phyloP scores from a whole-genome alignment of 805 yeast genomes.

The Crinitomyces ghanaensis region DNA sequence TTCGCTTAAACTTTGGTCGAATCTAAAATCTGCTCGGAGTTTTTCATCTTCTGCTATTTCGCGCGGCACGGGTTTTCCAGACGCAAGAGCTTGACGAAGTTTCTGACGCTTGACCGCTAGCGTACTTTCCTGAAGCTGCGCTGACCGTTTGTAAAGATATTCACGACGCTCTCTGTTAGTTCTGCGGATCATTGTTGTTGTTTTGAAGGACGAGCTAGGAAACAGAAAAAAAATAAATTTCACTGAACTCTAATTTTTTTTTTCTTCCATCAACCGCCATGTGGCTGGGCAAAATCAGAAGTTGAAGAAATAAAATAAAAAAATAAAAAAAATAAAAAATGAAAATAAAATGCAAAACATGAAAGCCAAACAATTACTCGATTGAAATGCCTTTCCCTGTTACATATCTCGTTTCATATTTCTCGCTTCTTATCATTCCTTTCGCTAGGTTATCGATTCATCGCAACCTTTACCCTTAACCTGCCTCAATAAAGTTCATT shows the following conservation, averaged over 20 bases:
- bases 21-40: slow-evolving; percentile 70
- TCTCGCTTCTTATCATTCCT: too few relatives aligned
- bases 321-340: slow-evolving; percentile 1
- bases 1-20: slow-evolving; percentile 66
- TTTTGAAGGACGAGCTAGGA: background rate
- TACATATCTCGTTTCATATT: too few relatives aligned
- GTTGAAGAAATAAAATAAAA: slow-evolving; percentile 2
- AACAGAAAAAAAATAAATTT: background rate
- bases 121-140: slow-evolving; percentile 81
- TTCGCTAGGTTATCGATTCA: too few relatives aligned
- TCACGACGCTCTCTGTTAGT: slow-evolving; percentile 96
- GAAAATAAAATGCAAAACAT: too few relatives aligned
- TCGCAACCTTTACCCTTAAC: too few relatives aligned
- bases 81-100: slow-evolving; percentile 75
- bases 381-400: too few relatives aligned
- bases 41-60: slow-evolving; percentile 82
- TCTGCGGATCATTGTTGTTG: slow-evolving; percentile 48
- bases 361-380: too few relatives aligned
- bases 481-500: too few relatives aligned
- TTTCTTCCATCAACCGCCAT: too few relatives aligned
- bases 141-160: slow-evolving; percentile 77
- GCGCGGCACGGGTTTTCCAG: slow-evolving; percentile 81
- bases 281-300: too few relatives aligned
- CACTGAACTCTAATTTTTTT: too few relatives aligned
- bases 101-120: slow-evolving; percentile 78